Conservation (phyloP, 768 basidiomycete genomes). For the Mycena metata region DNA sequence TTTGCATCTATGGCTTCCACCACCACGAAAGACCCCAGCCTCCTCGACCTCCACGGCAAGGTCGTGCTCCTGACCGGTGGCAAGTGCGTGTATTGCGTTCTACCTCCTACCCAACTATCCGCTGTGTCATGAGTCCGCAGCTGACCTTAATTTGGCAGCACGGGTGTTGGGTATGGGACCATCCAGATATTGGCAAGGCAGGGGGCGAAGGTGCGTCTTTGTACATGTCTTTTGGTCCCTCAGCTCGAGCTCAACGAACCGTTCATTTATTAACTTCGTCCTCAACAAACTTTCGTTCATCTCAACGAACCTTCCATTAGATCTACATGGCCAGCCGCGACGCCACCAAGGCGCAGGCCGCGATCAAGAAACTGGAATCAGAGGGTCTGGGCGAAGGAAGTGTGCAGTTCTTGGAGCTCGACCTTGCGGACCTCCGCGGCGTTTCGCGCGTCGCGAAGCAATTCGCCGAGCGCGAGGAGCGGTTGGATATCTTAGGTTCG, state of each 20-base stretch:
- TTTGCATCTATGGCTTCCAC: too few species aligned
- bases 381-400: constrained; percentile 50
- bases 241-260: too few species aligned
- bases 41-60: constrained; percentile 61
- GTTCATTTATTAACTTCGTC: too few species aligned
- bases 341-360: constrained; percentile 46
- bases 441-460: constrained; percentile 52
- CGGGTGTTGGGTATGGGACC: constrained; percentile 54
- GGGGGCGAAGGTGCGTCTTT: constrained; percentile 58
- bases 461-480: constrained; percentile 53
- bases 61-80: constrained; percentile 66
- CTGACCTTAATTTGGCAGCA: constrained; percentile 36
- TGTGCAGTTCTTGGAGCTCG: constrained; percentile 53
- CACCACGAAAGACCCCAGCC: neutral
- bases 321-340: constrained; percentile 51
- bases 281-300: neutral
- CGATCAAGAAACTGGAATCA: constrained; percentile 50
- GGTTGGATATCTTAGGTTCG: constrained; percentile 59
- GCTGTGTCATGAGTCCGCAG: too few species aligned
- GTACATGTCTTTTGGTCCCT: too few species aligned
- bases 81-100: constrained; percentile 56
- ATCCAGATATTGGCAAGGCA: constrained; percentile 53
- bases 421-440: constrained; percentile 53
- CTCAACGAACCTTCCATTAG: constrained; percentile 2
- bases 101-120: too few species aligned